Percentiles rank a stretch among this genome's conserved stretches.
phyloP scores from a whole-genome alignment of 1,139 yeast species.

The Diutina scorzettiae region DNA sequence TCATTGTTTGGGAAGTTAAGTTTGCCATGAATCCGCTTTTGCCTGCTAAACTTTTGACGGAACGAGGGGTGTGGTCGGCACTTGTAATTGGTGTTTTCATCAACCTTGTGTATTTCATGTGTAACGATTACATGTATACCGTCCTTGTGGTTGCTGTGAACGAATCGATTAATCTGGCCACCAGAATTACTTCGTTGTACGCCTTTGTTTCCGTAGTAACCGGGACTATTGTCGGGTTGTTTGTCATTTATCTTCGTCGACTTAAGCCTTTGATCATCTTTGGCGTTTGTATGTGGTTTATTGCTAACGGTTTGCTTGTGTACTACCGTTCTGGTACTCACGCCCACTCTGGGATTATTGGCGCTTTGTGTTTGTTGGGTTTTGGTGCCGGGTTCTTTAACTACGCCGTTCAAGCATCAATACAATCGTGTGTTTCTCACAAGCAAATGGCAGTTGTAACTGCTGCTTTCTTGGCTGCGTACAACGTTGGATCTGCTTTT shows the following conservation, averaged over 20 bases:
- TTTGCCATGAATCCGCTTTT: slow-evolving; percentile 3
- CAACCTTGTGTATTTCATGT: slow-evolving; percentile 4
- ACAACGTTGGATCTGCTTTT: slow-evolving; percentile 1
- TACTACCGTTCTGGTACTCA: slow-evolving; percentile 1
- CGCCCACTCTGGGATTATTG: slow-evolving; percentile 5
- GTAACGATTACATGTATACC: slow-evolving; percentile 35
- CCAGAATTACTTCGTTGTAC: slow-evolving; percentile 50
- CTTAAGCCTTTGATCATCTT: slow-evolving; percentile 4
- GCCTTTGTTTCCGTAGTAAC: slow-evolving; percentile 55
- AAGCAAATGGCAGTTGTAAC: slow-evolving; percentile 6
- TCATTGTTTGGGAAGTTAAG: slow-evolving; percentile 2
- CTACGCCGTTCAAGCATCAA: not conserved
- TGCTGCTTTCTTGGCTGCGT: not conserved
- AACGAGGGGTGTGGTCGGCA: slow-evolving; percentile 6
- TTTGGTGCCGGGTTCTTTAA: slow-evolving; percentile 5
- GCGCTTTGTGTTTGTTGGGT: not conserved
- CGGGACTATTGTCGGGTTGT: slow-evolving; percentile 28
- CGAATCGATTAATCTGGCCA: slow-evolving; percentile 49
- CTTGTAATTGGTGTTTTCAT: not conserved
- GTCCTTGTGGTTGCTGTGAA: slow-evolving; percentile 52
- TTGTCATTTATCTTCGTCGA: not conserved
- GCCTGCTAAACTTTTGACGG: not conserved
- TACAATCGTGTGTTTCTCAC: slow-evolving; percentile 5
- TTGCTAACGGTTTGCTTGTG: slow-evolving; percentile 6
- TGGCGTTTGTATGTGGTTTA: slow-evolving; percentile 8